A percentile compares a stretch with the other conserved stretches of the same genome.
These are phyloP conservation scores for Cryphonectria japonica DNA, from an alignment of 2,329 filamentous ascomycete species.

Conservation along the genomic window DNA sequence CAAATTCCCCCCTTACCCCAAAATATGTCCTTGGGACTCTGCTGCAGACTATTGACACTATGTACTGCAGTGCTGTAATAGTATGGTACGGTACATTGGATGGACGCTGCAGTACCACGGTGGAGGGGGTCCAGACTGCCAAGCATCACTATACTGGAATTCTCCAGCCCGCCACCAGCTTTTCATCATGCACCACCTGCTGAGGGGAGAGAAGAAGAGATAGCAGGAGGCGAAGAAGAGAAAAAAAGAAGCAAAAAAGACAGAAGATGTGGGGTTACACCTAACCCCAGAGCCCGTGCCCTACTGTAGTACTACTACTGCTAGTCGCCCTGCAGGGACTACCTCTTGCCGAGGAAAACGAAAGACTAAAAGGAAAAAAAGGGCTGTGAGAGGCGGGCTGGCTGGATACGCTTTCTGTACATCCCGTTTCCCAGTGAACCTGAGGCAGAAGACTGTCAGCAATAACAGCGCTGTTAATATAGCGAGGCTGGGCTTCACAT, in stretches of 20 bases:
- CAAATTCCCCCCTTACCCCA: neutral
- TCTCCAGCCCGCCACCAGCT: neutral
- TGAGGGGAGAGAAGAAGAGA: neutral
- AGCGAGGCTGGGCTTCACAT: constrained; percentile 5
- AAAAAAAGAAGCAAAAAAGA: neutral
- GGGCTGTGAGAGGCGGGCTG: neutral
- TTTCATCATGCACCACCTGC: neutral
- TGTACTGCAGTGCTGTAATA: neutral
- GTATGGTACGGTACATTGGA: neutral
- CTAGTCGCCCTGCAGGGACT: constrained; percentile 4
- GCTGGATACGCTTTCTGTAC: constrained; percentile 7
- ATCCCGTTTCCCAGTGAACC: constrained; percentile 9
- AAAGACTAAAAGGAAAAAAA: too few relatives aligned
- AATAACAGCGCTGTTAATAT: constrained; percentile 4
- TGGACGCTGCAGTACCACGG: neutral
- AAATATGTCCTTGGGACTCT: neutral
- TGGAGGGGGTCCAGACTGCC: neutral
- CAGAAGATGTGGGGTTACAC: neutral
- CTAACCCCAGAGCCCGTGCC: neutral
- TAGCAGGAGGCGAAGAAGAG: too few relatives aligned
- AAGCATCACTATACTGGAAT: neutral
- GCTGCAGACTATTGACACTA: neutral
- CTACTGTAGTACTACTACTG: neutral
- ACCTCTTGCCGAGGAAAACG: neutral
- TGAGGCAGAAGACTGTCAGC: neutral